phyloP scores from a whole-genome alignment of 352 stramenopile species.

The Detonula confervacea region DNA sequence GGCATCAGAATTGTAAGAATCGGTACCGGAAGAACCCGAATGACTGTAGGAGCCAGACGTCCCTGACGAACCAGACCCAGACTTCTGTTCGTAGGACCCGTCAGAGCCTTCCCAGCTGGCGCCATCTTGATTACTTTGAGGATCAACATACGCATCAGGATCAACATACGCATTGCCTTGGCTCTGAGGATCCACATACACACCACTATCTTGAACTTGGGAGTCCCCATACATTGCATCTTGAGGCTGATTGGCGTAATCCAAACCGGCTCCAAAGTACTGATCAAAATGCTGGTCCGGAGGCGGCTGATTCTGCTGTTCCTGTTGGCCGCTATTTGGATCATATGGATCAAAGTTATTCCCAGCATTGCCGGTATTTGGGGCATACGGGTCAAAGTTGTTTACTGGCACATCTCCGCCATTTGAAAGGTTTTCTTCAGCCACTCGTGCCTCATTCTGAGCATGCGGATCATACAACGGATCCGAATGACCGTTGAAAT shows the following conservation, averaged over 20 bases:
- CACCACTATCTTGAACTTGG: constrained; percentile 33
- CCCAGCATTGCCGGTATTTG: no score
- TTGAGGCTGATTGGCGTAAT: constrained; percentile 47
- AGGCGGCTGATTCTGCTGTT: constrained; percentile 14
- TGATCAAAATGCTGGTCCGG: constrained; percentile 53
- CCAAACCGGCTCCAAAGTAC: constrained; percentile 50
- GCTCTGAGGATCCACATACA: no score
- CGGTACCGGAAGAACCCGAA: background rate
- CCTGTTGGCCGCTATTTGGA: constrained; percentile 23
- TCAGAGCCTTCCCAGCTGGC: constrained; percentile 24
- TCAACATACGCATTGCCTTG: no score
- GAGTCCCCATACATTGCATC: constrained; percentile 61
- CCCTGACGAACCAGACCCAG: constrained; percentile 12
- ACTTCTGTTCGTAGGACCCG: constrained; percentile 36
- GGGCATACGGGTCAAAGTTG: no score
- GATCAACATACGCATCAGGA: no score
- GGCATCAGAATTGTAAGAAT: background rate
- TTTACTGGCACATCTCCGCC: no score
- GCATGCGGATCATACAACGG: constrained; percentile 55
- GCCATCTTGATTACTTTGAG: no score
- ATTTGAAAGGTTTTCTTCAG: constrained; percentile 30
- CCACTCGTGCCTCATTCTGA: constrained; percentile 52
- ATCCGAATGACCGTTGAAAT: constrained; percentile 53
- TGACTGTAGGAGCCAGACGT: background rate
- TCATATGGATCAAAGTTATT: constrained; percentile 15